These are phyloP conservation scores for Plasmopara halstedii DNA, from an alignment of 352 stramenopile genomes.

Conservation along the genomic window DNA sequence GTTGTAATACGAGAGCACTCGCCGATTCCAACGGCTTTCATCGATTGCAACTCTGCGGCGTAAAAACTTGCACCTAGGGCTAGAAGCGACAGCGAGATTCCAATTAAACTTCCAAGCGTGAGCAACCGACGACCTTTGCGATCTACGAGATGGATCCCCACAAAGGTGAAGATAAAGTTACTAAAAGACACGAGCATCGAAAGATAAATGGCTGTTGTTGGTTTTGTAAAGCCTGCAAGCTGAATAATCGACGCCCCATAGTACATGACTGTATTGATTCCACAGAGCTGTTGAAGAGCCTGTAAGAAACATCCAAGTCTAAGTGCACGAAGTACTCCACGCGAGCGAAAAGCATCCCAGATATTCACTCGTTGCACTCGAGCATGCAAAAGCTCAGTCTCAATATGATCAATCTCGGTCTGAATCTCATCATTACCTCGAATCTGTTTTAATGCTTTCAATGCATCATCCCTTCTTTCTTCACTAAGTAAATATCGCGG, in stretches of 20 bases:
- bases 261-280: conserved; percentile 88
- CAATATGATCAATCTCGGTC: conserved; percentile 46
- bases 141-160: conserved; percentile 27
- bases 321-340: conserved; percentile 21
- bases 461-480: conserved; percentile 38
- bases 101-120: conserved; percentile 20
- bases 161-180: conserved; percentile 34
- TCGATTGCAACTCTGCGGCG: conserved; percentile 17
- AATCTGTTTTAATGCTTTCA: conserved; percentile 37
- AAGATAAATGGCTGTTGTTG: conserved; percentile 71
- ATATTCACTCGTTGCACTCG: conserved; percentile 22
- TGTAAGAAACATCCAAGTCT: conserved; percentile 44
- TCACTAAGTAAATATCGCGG: conserved; percentile 55
- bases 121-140: conserved; percentile 17
- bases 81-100: conserved; percentile 16
- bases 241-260: conserved; percentile 80
- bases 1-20: conserved; percentile 34
- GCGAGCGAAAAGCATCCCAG: conserved; percentile 26
- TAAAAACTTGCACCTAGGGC: conserved; percentile 25
- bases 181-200: conserved; percentile 50
- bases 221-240: conserved; percentile 65
- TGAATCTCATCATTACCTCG: conserved; percentile 46
- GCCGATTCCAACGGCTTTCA: conserved; percentile 13
- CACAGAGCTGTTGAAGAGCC: conserved; percentile 48
- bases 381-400: conserved; percentile 35